Percentiles rank a stretch among this genome's conserved stretches.
These are phyloP conservation scores for Ceriops tagal DNA, from an alignment of 345 rosid genomes.

Conservation along the genomic window DNA sequence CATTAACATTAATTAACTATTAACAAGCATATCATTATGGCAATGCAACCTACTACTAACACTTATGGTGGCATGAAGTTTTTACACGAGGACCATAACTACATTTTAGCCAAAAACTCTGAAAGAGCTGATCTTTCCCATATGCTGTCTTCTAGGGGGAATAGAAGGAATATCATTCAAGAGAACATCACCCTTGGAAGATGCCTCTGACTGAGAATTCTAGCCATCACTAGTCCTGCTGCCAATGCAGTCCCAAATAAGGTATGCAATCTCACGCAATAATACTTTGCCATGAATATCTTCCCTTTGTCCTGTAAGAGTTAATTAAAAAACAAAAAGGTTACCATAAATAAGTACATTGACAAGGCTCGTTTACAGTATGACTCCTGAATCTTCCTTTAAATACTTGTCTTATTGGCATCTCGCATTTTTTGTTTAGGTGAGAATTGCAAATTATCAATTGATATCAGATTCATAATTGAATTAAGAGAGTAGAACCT, in stretches of 20 bases:
- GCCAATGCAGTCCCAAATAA: slow-evolving; percentile 75
- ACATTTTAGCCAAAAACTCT: no score
- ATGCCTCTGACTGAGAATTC: slow-evolving; percentile 23
- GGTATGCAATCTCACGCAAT: slow-evolving; percentile 76
- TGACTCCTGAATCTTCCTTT: no score
- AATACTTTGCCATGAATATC: slow-evolving; percentile 94
- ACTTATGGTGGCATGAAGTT: no score
- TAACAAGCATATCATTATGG: no score
- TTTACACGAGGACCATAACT: no score
- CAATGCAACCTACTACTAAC: no score
- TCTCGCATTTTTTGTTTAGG: no score
- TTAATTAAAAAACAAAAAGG: neutral
- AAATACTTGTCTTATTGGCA: no score
- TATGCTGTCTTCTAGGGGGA: neutral
- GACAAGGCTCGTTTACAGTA: no score
- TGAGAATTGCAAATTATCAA: neutral
- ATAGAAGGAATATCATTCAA: neutral
- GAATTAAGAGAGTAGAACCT: no score
- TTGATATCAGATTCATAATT: no score
- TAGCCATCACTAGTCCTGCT: slow-evolving; percentile 56
- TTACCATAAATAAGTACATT: neutral
- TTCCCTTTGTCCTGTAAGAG: slow-evolving; percentile 54
- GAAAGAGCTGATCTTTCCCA: neutral
- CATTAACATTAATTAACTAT: no score
- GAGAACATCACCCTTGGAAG: slow-evolving; percentile 12